These are phyloP conservation scores for Corynespora cassiicola DNA, from an alignment of 2,329 filamentous ascomycete species.

Conservation along the genomic window DNA sequence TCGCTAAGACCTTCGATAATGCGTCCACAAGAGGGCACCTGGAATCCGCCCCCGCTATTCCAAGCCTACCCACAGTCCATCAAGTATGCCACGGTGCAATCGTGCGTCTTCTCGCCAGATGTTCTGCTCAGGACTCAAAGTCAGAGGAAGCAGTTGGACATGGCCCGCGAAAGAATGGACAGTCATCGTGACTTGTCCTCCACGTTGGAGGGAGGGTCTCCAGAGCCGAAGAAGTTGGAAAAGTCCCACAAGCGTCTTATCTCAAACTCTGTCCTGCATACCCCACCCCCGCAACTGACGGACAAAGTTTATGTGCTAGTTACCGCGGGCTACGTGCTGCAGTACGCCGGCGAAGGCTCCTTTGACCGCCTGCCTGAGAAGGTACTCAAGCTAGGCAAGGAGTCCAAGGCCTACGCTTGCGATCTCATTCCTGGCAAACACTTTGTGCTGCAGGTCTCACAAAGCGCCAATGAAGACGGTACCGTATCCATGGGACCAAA, in stretches of 20 bases:
- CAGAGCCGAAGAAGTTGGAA: conserved; percentile 43
- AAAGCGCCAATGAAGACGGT: conserved; percentile 67
- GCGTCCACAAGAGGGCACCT: conserved; percentile 41
- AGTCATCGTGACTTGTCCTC: conserved; percentile 40
- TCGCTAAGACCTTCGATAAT: conserved; percentile 30
- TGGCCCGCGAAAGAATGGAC: conserved; percentile 45
- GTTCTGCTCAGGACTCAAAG: conserved; percentile 66
- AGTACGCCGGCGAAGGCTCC: conserved; percentile 74
- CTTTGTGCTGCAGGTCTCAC: conserved; percentile 79
- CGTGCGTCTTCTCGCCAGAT: conserved; percentile 73
- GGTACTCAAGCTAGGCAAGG: conserved; percentile 72
- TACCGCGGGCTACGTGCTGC: conserved; percentile 74
- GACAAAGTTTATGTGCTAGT: conserved; percentile 76
- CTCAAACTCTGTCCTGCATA: conserved; percentile 47
- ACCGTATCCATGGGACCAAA: conserved; percentile 48
- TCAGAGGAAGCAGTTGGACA: conserved; percentile 59
- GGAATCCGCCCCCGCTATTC: conserved; percentile 73
- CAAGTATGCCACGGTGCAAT: conserved; percentile 74
- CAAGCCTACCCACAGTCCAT: conserved; percentile 86
- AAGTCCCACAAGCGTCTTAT: conserved; percentile 52
- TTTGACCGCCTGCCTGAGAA: conserved; percentile 78
- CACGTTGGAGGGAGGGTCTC: conserved; percentile 31
- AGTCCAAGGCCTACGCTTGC: conserved; percentile 80
- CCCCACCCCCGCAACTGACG: conserved; percentile 68
- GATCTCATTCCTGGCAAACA: conserved; percentile 81